Percentiles rank a stretch among this genome's conserved stretches.
phyloP scores from a whole-genome alignment of 2,329 filamentous ascomycete genomes.

The Talaromyces sp. region DNA sequence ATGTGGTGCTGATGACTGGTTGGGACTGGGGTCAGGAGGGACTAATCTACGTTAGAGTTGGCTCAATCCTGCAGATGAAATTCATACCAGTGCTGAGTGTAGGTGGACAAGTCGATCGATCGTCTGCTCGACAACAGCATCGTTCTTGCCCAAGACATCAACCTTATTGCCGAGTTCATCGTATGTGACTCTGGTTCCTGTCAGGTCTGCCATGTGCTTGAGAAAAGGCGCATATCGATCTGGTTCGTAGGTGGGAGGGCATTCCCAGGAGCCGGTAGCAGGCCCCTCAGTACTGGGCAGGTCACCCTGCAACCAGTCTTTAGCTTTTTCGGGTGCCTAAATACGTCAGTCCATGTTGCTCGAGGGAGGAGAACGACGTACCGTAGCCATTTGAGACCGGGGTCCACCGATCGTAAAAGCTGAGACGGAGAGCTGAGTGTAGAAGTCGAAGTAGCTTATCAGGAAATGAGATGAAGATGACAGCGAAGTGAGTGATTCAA shows the following conservation, averaged over 20 bases:
- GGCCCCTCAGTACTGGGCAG: not conserved
- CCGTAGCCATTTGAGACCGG: not conserved
- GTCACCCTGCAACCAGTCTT: not conserved
- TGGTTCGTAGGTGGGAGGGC: not conserved
- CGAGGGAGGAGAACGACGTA: not conserved
- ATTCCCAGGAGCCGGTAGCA: not conserved
- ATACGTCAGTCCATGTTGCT: not conserved
- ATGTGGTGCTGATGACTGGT: constrained; percentile 7
- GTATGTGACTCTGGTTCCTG: constrained; percentile 30
- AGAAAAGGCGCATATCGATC: constrained; percentile 14
- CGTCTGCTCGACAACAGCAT: constrained; percentile 30
- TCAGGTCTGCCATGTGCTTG: constrained; percentile 16
- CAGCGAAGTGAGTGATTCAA: not conserved
- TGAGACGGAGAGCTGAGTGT: not conserved
- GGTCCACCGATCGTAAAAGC: not conserved
- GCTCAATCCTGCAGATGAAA: not conserved
- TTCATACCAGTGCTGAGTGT: constrained; percentile 32
- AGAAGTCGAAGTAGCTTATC: not conserved
- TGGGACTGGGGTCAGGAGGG: not conserved
- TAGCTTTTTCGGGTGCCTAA: not conserved
- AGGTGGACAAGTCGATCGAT: constrained; percentile 30
- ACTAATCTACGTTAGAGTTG: not conserved
- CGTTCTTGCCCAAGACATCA: constrained; percentile 27
- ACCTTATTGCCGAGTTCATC: constrained; percentile 27
- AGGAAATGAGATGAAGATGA: not conserved